phyloP scores from a whole-genome alignment of 805 yeast genomes.

The Candida dajiaensis region DNA sequence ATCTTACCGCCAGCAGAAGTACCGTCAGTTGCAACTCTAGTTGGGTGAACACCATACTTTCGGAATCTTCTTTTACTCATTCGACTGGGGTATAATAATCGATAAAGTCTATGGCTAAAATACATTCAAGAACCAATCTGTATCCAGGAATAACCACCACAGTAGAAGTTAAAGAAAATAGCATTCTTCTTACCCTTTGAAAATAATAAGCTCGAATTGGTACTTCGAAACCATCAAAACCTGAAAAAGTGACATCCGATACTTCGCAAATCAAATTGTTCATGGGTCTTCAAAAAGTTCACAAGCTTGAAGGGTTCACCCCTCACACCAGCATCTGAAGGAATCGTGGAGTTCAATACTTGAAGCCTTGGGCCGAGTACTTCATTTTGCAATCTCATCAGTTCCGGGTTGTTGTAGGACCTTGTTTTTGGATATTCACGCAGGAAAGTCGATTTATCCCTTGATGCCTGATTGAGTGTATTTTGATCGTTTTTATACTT shows the following conservation, averaged over 20 bases:
- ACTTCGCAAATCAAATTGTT: not conserved
- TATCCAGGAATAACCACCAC: constrained; percentile 28
- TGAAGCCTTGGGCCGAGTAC: not conserved
- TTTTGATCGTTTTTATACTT: not conserved
- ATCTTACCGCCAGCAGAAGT: constrained; percentile 2
- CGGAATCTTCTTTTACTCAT: not conserved
- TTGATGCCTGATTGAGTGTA: too few relatives aligned
- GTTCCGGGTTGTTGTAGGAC: not conserved
- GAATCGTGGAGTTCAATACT: not conserved
- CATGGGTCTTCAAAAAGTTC: not conserved
- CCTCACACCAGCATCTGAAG: not conserved
- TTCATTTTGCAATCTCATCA: not conserved
- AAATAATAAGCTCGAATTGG: not conserved
- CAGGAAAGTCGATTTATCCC: not conserved
- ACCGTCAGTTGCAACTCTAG: constrained; percentile 2
- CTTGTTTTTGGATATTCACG: not conserved
- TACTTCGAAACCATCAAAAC: not conserved
- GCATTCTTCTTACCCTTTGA: not conserved
- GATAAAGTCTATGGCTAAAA: constrained; percentile 39
- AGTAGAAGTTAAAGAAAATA: constrained; percentile 5
- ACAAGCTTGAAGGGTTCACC: not conserved
- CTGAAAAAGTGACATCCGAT: not conserved
- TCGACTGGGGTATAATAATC: constrained; percentile 31
- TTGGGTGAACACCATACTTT: not conserved
- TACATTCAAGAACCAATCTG: constrained; percentile 42